Evolutionary conservation across 305 asterid genomes (phyloP), one percentile per base, ranked within the genome.

Genomic region (Fraxinus albicans): DNA sequence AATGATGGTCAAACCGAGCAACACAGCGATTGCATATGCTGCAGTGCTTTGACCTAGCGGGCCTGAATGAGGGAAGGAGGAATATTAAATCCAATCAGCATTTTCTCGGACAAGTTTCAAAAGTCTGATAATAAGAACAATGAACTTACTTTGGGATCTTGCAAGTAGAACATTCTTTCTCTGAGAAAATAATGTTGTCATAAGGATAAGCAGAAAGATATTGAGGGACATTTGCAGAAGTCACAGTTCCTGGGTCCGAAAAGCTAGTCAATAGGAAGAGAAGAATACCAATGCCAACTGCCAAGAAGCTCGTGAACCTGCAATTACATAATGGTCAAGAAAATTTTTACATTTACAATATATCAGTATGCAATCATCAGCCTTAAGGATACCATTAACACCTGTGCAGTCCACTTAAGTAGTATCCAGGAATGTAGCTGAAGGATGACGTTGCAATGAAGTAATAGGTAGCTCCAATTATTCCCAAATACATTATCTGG

Each of bases 11-110:
- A 87, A 96, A 96, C 79, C 99, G 93, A 86, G 99, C 98, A 85
- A 96, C 98, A 89, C 99, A 96, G 23, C 95, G 97, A 84, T 89
- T 84, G 80, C 99, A 96, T 82, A 96, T 88, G 84, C 97, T 93
- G 89, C 99, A 96, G 87, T 96, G 99, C 89, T 96, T 96, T 76
- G 99, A 94, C 86, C 99, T 94, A 77, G 99, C 98, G 81, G 98
- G 99, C 80, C 99, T 96, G 86, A 83, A 85, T 67, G 76, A 86
- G 85, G 63, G 35, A 76, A 78, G 76, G 53, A 78, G 53, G 73
- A 25, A 65, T 79, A 80, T 76, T 21, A 84, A 80, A 82, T 73
- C 82, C 53, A 83, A 40, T 81, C 84, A 73, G 70, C 60, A 82
- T 77, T 78, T 79, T 55, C 67, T 47, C 73, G 13, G 60, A 27